phyloP scores from a whole-genome alignment of 2,329 filamentous ascomycete species.

The Phialophora chinensis region DNA sequence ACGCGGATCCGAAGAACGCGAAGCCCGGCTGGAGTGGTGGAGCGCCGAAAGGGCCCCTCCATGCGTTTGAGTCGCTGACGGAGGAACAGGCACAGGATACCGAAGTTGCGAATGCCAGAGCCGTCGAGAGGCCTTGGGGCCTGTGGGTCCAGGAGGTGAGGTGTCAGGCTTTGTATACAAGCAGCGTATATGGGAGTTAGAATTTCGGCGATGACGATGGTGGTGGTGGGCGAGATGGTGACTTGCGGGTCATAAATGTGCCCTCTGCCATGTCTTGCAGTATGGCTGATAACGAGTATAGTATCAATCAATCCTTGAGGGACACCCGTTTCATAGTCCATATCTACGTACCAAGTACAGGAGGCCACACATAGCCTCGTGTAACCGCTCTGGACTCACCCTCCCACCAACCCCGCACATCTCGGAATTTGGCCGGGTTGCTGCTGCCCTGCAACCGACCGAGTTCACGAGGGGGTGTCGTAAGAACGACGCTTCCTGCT shows the following conservation, averaged over 20 bases:
- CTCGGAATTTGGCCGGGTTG: neutral
- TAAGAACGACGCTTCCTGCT: neutral
- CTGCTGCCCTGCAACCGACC: too few relatives aligned
- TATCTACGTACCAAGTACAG: neutral
- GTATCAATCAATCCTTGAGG: neutral
- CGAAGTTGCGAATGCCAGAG: slow-evolving; percentile 2
- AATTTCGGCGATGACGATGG: too few relatives aligned
- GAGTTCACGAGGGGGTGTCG: neutral
- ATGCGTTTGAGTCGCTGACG: slow-evolving; percentile 26
- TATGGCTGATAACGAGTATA: neutral
- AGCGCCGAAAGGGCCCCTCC: neutral
- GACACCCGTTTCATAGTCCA: neutral
- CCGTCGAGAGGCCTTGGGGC: slow-evolving; percentile 24
- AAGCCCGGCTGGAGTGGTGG: slow-evolving; percentile 2
- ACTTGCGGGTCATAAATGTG: neutral
- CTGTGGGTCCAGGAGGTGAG: slow-evolving; percentile 31
- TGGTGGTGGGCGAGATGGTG: neutral
- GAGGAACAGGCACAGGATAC: slow-evolving; percentile 26
- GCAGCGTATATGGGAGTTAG: slow-evolving; percentile 12
- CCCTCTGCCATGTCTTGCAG: neutral
- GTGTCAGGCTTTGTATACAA: slow-evolving; percentile 28
- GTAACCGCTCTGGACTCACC: neutral
- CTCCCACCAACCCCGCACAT: neutral
- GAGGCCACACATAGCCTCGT: neutral
- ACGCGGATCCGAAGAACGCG: slow-evolving; percentile 1